Base-by-base conservation (phyloP, 306 rosid species). In the Prunus armeniaca region DNA sequence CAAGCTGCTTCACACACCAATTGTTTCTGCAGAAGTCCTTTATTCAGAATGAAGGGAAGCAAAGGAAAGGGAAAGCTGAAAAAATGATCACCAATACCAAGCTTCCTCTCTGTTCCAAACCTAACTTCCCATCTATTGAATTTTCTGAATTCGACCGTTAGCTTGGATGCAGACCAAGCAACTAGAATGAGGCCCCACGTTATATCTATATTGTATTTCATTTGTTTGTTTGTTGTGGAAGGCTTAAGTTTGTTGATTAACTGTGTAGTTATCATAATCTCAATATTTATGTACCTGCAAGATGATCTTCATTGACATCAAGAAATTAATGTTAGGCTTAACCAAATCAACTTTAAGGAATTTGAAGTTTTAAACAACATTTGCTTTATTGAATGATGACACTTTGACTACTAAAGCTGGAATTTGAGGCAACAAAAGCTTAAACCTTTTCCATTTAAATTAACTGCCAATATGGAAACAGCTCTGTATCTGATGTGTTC, bases 131-230 rank as follows among this genome's bases (percentile, higher is more conserved):
- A 41, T 50, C 64, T 79, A 69, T n/a, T 80, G 50, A 74, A 55
- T 50, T 69, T 67, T 62, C 58, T 68, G 56, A 61, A 65, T 65
- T 76, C 85, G 83, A 78, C 88, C 87, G 85, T 87, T 82, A 61
- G 84, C 70, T 85, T 71, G 78, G 84, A 82, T 46, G 82, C 72
- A 57, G 84, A 78, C 81, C 71, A 75, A 76, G 83, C 87, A 85
- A 78, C 87, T 12, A 72, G 19, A 43, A 52, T 38, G 22, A 52
- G 79, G 82, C 12, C 86, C 87, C 83, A 43, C 82, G 47, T 28
- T 38, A 38, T 38, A 38, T 38, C 3, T 6, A 43, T 51, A 45
- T 50, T 71, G 24, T 72, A 56, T 2, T 18, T 2, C 2, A 49
- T 45, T 56, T 69, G 76, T 28, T 56, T 69, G 76, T 76, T 70